Percentiles rank a stretch among this genome's conserved stretches.
These are phyloP conservation scores for Fagus crenata DNA, from an alignment of 306 rosid species.

Conservation along the genomic window DNA sequence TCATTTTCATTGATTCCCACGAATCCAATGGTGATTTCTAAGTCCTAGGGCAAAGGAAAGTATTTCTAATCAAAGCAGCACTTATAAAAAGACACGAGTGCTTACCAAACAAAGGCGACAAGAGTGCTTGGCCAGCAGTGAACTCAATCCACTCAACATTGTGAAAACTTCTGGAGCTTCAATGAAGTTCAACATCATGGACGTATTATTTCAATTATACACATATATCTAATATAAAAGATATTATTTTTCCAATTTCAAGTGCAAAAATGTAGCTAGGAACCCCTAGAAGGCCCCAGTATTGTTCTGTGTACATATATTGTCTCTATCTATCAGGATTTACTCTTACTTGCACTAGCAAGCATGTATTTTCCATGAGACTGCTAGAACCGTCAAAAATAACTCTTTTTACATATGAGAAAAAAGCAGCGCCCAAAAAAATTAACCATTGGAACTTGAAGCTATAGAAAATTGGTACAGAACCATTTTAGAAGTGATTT, in stretches of 20 bases:
- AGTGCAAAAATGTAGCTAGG: background rate
- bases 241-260: background rate
- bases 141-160: too few species aligned
- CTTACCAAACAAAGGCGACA: too few species aligned
- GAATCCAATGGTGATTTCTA: too few species aligned
- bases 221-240: background rate
- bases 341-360: conserved; percentile 10
- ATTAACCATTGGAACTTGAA: conserved; percentile 21
- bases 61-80: too few species aligned
- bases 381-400: conserved; percentile 26
- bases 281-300: background rate
- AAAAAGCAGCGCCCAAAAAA: conserved; percentile 21
- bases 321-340: background rate
- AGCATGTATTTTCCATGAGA: conserved; percentile 30
- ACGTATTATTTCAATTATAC: background rate
- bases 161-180: conserved; percentile 40
- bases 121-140: too few species aligned
- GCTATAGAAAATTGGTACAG: background rate
- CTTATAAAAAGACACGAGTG: too few species aligned
- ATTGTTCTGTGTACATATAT: background rate
- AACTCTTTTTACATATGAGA: conserved; percentile 21
- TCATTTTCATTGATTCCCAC: too few species aligned
- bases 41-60: too few species aligned
- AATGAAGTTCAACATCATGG: conserved; percentile 6
- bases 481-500: background rate